These are phyloP conservation scores for Pichia heedii DNA, from an alignment of 805 yeast species.

Conservation along the genomic window DNA sequence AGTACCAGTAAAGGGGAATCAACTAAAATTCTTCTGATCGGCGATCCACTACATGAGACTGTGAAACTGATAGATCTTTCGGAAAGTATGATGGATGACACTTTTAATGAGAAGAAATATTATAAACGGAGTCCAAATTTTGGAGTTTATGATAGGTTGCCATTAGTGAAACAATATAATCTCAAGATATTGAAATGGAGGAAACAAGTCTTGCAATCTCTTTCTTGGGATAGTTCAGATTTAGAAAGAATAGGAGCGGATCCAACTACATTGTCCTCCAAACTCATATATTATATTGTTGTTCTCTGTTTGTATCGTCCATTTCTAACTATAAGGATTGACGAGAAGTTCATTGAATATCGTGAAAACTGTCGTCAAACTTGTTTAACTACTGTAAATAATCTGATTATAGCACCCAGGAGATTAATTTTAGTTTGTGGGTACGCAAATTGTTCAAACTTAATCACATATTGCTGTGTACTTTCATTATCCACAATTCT, in stretches of 20 bases:
- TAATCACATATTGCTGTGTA: slow-evolving; percentile 1
- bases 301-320: slow-evolving; percentile 52
- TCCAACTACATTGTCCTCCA: slow-evolving; percentile 42
- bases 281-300: slow-evolving; percentile 47
- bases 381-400: slow-evolving; percentile 1
- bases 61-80: slow-evolving; percentile 36
- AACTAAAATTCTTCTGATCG: slow-evolving; percentile 24
- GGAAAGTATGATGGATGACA: slow-evolving; percentile 37
- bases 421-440: neutral
- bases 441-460: neutral
- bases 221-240: slow-evolving; percentile 34
- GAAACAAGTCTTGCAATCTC: slow-evolving; percentile 35
- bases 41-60: slow-evolving; percentile 35
- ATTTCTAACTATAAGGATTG: slow-evolving; percentile 23
- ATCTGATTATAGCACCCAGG: neutral
- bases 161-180: slow-evolving; percentile 4
- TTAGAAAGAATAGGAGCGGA: slow-evolving; percentile 37
- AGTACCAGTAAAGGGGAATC: slow-evolving; percentile 15
- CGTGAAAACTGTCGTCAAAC: neutral
- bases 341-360: neutral
- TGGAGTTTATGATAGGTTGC: neutral
- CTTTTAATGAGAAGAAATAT: slow-evolving; percentile 24
- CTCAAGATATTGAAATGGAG: slow-evolving; percentile 33
- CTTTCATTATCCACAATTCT: slow-evolving; percentile 2
- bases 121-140: neutral